Base-by-base conservation (phyloP, 140 eudicot species). In the Anethum foeniculum region DNA sequence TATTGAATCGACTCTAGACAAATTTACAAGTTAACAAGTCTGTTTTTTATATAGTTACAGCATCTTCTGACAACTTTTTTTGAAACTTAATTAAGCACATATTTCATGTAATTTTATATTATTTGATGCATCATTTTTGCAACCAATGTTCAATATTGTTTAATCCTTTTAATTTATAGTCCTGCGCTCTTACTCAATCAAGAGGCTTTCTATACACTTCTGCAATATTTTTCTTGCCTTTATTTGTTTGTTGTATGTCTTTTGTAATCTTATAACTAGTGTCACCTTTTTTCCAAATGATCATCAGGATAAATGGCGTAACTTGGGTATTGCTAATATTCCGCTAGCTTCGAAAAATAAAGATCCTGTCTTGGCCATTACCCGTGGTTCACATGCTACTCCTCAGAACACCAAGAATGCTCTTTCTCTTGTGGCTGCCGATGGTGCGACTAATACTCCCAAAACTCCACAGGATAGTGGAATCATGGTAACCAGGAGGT, bases 271-370 rank as follows among this genome's bases (percentile, higher is more conserved):
- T 81, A 47, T 73, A 72, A 38, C 27, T 16, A 72, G 52, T 38
- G 34, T 4, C 77, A 43, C 18, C 23, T 67, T 73, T 41, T 41
- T 21, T 56, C 54, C 68, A 7, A 81, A n/a, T 83, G 76, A 71
- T 81, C 87, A 88, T 81, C 87, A 88, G 91, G 91, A 88, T 43
- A 88, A 88, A 86, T 88, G 91, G 91, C 83, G 91, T 62, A 88
- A 88, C 54, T 1, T 88, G 77, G 54, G 76, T 74, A 69, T 65
- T 52, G 81, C 51, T 80, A 68, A 62, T 54, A 62, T 71, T 76
- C 78, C 48, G 52, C 79, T 80, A 60, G 84, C 77, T 6, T 80
- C 36, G 69, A 25, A 52, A 46, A 65, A 30, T 1, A 78, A 47
- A 43, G 19, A 7, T 82, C 81, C 80, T 77, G 68, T 34, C 65